Percentiles rank a stretch among this genome's conserved stretches.
Conservation (phyloP, 1,284 basidiomycete genomes). For the Tausonia pullulans region DNA sequence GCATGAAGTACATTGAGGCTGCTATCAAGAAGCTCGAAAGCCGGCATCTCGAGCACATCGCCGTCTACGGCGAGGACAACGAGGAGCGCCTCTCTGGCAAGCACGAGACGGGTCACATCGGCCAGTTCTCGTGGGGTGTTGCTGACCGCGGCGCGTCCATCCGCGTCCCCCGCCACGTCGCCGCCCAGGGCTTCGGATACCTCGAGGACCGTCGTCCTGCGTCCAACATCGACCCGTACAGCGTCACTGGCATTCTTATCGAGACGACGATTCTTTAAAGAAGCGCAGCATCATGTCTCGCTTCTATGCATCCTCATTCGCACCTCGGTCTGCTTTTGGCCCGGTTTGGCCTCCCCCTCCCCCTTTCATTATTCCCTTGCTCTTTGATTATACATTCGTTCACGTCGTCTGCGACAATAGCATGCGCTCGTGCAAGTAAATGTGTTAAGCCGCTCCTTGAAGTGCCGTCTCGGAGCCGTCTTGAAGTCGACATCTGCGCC, state of each 20-base stretch:
- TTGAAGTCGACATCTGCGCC: too few species aligned
- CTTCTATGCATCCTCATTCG: too few species aligned
- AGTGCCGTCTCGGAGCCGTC: too few species aligned
- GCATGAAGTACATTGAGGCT: constrained; percentile 85
- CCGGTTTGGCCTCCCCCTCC: too few species aligned
- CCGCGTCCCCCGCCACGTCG: constrained; percentile 78
- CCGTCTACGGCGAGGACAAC: constrained; percentile 94
- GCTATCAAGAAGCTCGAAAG: constrained; percentile 83
- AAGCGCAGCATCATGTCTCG: too few species aligned
- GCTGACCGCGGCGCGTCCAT: constrained; percentile 97
- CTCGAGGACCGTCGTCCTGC: constrained; percentile 92
- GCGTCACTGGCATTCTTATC: constrained; percentile 38
- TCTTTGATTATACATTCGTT: too few species aligned
- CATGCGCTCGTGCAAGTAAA: too few species aligned
- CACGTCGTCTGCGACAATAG: too few species aligned
- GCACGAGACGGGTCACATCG: constrained; percentile 96
- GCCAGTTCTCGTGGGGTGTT: constrained; percentile 83
- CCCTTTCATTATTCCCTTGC: too few species aligned
- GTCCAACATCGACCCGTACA: constrained; percentile 92
- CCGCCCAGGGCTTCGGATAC: constrained; percentile 86
- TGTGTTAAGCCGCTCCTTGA: too few species aligned
- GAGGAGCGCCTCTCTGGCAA: constrained; percentile 79
- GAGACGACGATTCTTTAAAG: neutral
- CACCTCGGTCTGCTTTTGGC: too few species aligned
- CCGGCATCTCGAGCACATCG: constrained; percentile 82